A percentile compares a stretch with the other conserved stretches of the same genome.
phyloP scores from a whole-genome alignment of 495 filamentous ascomycete genomes.

The Penicillium robsamsonii region DNA sequence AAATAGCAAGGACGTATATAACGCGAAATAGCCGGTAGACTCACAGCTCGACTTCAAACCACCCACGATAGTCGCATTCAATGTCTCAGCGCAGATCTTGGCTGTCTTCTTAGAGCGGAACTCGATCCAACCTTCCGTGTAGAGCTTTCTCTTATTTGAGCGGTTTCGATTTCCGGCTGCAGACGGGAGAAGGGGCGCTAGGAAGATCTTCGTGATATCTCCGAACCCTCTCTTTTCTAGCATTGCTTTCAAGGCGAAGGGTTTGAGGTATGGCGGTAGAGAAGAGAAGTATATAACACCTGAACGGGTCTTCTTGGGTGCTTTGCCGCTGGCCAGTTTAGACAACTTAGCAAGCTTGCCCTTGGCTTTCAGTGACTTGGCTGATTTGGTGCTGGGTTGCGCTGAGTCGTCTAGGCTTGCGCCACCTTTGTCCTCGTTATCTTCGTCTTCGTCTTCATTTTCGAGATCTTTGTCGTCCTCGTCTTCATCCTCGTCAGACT shows the following conservation, averaged over 20 bases:
- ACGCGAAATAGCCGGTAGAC: not conserved
- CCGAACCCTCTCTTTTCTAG: constrained; percentile 68
- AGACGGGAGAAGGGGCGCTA: constrained; percentile 72
- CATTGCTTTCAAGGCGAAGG: constrained; percentile 71
- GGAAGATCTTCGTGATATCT: constrained; percentile 79
- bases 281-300: constrained; percentile 89
- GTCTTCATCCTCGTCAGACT: constrained; percentile 43
- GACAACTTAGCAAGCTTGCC: constrained; percentile 13
- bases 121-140: constrained; percentile 93
- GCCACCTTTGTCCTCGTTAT: constrained; percentile 16
- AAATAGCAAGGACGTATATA: not conserved
- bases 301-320: constrained; percentile 46
- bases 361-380: constrained; percentile 27
- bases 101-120: constrained; percentile 75
- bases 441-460: constrained; percentile 4
- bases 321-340: constrained; percentile 19
- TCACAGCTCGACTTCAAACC: constrained; percentile 61
- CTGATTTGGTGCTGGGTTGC: constrained; percentile 20
- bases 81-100: constrained; percentile 75
- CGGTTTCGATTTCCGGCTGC: constrained; percentile 57
- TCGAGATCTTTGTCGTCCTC: constrained; percentile 28
- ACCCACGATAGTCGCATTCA: constrained; percentile 80
- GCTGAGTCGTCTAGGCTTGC: constrained; percentile 20
- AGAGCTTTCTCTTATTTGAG: constrained; percentile 86
- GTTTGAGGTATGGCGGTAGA: constrained; percentile 93